Conservation (phyloP, 805 yeast genomes). For the Teunomyces stri region DNA sequence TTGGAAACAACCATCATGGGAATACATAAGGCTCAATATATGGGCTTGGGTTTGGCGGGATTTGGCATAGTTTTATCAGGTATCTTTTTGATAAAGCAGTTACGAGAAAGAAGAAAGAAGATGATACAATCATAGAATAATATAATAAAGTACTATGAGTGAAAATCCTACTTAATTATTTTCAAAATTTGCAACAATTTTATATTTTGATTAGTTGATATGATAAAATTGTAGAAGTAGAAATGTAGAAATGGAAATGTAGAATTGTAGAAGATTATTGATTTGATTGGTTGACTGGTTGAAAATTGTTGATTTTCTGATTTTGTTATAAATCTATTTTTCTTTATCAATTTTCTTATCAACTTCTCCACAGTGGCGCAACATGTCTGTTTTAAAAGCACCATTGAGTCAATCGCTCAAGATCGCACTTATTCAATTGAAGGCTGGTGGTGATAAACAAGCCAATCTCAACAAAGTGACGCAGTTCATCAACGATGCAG, state of each 20-base stretch:
- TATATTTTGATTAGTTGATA: too few species aligned
- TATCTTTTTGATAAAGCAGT: conserved; percentile 14
- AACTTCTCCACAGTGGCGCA: background rate
- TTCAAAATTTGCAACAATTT: too few species aligned
- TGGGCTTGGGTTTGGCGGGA: conserved; percentile 37
- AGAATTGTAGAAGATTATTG: too few species aligned
- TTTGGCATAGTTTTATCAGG: conserved; percentile 22
- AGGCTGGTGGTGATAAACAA: conserved; percentile 76
- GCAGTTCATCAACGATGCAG: conserved; percentile 62
- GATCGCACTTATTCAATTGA: conserved; percentile 81
- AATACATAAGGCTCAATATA: conserved; percentile 22
- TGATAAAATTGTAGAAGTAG: too few species aligned
- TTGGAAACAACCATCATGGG: conserved; percentile 21
- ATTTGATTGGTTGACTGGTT: background rate
- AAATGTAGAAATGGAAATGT: too few species aligned
- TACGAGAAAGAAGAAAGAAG: background rate
- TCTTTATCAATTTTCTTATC: background rate
- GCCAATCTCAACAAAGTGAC: conserved; percentile 73
- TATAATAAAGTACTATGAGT: too few species aligned
- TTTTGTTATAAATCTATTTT: background rate
- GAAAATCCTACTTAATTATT: too few species aligned
- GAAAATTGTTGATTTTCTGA: background rate
- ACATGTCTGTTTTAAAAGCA: conserved; percentile 25
- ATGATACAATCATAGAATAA: background rate
- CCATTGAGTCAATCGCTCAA: conserved; percentile 59